Percentiles rank a stretch among this genome's conserved stretches.
Conservation (phyloP, 1,284 basidiomycete species). For the Microbotryomycetes sp. region DNA sequence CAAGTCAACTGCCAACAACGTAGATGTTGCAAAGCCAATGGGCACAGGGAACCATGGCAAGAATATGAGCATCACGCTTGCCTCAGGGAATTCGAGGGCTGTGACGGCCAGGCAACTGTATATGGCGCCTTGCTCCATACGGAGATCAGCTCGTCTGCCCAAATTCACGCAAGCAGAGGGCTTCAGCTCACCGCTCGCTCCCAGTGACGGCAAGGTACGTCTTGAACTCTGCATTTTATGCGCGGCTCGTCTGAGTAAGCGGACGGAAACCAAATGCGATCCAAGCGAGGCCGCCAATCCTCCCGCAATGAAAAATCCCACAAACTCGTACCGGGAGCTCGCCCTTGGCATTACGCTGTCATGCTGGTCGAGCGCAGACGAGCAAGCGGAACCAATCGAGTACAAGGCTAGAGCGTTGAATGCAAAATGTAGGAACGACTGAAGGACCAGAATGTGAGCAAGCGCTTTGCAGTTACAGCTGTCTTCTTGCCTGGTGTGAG, state of each 20-base stretch:
- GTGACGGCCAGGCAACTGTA: constrained; percentile 32
- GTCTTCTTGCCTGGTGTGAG: constrained; percentile 18
- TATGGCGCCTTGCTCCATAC: constrained; percentile 23
- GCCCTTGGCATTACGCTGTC: constrained; percentile 13
- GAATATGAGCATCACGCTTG: constrained; percentile 33
- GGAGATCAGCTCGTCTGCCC: background rate
- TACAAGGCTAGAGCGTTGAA: constrained; percentile 32
- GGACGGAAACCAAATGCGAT: background rate
- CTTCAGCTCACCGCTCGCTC: constrained; percentile 17
- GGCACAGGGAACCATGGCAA: constrained; percentile 34
- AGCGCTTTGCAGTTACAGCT: background rate
- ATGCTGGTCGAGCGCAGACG: constrained; percentile 3
- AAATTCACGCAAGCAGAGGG: background rate
- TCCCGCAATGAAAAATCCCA: constrained; percentile 28
- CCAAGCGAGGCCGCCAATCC: background rate
- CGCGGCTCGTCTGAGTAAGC: background rate
- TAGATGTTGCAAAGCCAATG: constrained; percentile 17
- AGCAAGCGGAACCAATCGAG: constrained; percentile 10
- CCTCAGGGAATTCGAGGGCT: constrained; percentile 31
- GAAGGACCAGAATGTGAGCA: background rate
- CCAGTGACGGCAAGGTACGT: constrained; percentile 19
- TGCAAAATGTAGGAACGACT: constrained; percentile 20
- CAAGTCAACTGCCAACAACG: constrained; percentile 26
- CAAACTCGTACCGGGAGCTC: constrained; percentile 28
- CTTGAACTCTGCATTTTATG: no score